Evolutionary conservation across 768 basidiomycete species (phyloP).

Genomic region (Podaxis sp.): DNA sequence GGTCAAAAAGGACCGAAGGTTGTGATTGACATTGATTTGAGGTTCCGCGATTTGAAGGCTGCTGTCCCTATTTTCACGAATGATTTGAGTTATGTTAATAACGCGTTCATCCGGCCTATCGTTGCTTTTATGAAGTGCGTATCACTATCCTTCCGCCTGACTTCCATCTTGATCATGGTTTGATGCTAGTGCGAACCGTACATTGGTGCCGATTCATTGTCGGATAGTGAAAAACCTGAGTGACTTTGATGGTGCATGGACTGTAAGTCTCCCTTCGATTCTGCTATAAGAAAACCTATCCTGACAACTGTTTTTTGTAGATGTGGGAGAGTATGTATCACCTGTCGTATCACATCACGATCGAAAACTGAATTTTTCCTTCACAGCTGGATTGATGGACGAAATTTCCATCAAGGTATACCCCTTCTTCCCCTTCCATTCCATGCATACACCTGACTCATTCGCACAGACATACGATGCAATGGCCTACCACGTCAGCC

Average conservation of each 20-base stretch:
- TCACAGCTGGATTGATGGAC: slow-evolving; percentile 87
- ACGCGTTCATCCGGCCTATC: slow-evolving; percentile 90
- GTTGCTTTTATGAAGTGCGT: slow-evolving; percentile 98
- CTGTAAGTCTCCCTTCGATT: slow-evolving; percentile 49
- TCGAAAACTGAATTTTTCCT: slow-evolving; percentile 20
- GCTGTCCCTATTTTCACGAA: slow-evolving; percentile 89
- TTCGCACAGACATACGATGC: slow-evolving; percentile 80
- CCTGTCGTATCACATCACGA: neutral
- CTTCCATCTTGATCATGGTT: slow-evolving; percentile 2
- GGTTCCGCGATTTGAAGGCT: slow-evolving; percentile 95
- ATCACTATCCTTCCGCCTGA: slow-evolving; percentile 1
- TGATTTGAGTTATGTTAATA: slow-evolving; percentile 89
- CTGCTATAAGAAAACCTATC: neutral
- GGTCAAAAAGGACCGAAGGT: slow-evolving; percentile 38
- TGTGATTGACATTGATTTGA: slow-evolving; percentile 87
- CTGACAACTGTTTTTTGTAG: slow-evolving; percentile 35
- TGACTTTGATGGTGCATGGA: slow-evolving; percentile 97
- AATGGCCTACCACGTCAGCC: slow-evolving; percentile 91
- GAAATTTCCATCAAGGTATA: slow-evolving; percentile 82
- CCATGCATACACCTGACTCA: slow-evolving; percentile 6
- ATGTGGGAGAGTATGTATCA: slow-evolving; percentile 85
- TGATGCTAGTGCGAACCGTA: slow-evolving; percentile 77
- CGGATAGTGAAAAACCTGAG: slow-evolving; percentile 77
- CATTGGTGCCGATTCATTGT: slow-evolving; percentile 92
- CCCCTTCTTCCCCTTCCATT: slow-evolving; percentile 5